Base-by-base conservation (phyloP, 2,329 filamentous ascomycete genomes). In the Cladosporium velox region DNA sequence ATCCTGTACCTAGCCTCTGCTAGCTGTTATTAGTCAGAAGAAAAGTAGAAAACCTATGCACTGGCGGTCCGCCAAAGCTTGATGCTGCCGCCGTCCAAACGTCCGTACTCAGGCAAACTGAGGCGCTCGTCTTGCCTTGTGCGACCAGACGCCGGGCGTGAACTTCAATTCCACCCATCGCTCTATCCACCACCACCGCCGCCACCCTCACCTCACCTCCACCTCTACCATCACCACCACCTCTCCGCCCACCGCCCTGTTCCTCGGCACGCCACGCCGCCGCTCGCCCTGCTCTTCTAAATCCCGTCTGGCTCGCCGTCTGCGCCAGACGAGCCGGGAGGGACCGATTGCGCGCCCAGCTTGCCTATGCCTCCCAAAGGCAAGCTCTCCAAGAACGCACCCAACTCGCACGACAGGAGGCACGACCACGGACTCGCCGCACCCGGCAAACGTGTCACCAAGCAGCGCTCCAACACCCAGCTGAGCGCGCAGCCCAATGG, bases 381-480 rank as follows among this genome's bases (percentile, higher is more conserved):
- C 74, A 81, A 79, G 74, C 77, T 74, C 73, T 35, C 24, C 57
- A 73, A 73, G 71, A 78, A 77, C 77, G 72, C 73, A 72, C 76
- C 80, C 75, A 80, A 81, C 76, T 76, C 78, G 77, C 80, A 81
- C 75, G 79, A 82, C 77, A 82, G 79, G 73, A 88, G 90, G 79
- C 90, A 96, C 82, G 93, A 97, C 82, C 93, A 91, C 89, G 92
- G 92, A 76, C 85, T 92, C 79, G 90, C 93, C 85, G 89, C 89
- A 75, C 88, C 90, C 62, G 90, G 89, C 72, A 92, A 89, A 83
- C 88, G 89, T 78, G 82, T 89, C 73, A 73, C 77, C 67, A 80
- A 78, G 74, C 79, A 81, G 74, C 79, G 79, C 72, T 82, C 80
- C 70, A 79, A 82, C 79, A 72, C 78, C 38, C 72, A 79, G 67